Evolutionary conservation across 495 filamentous ascomycete species (phyloP).

Genomic region (Platismatia glauca): DNA sequence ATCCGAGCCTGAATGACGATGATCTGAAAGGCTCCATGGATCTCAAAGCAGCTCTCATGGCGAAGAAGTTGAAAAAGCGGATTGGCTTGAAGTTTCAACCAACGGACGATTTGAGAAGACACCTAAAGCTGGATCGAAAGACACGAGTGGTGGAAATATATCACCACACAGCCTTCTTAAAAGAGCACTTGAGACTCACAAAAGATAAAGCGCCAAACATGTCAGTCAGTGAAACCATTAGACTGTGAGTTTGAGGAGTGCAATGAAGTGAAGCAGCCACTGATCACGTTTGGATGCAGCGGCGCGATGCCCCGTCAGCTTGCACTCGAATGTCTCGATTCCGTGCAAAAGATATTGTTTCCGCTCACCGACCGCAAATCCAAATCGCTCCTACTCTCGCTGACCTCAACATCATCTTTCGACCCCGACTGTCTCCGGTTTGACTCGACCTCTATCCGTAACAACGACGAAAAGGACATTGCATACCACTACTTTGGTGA

Average conservation of each 20-base stretch:
- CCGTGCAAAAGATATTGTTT: constrained; percentile 33
- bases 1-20: constrained; percentile 26
- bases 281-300: background rate
- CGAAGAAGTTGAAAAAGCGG: constrained; percentile 28
- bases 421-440: constrained; percentile 29
- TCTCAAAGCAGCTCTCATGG: constrained; percentile 25
- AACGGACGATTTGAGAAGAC: constrained; percentile 29
- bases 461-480: constrained; percentile 27
- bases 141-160: constrained; percentile 27
- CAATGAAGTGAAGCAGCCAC: background rate
- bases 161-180: constrained; percentile 29
- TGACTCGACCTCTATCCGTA: constrained; percentile 27
- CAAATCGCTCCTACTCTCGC: constrained; percentile 23
- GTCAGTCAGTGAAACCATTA: constrained; percentile 14
- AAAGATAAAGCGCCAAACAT: constrained; percentile 16
- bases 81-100: constrained; percentile 26
- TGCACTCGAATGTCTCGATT: constrained; percentile 30
- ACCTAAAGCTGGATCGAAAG: constrained; percentile 29
- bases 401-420: constrained; percentile 23
- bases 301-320: constrained; percentile 27
- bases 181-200: constrained; percentile 28
- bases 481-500: constrained; percentile 29
- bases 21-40: constrained; percentile 11
- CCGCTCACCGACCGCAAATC: constrained; percentile 30
- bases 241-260: background rate